These are phyloP conservation scores for Physcomitrellopsis africana DNA, from an alignment of 225 moss, liverwort and hornwort genomes.

Conservation along the genomic window DNA sequence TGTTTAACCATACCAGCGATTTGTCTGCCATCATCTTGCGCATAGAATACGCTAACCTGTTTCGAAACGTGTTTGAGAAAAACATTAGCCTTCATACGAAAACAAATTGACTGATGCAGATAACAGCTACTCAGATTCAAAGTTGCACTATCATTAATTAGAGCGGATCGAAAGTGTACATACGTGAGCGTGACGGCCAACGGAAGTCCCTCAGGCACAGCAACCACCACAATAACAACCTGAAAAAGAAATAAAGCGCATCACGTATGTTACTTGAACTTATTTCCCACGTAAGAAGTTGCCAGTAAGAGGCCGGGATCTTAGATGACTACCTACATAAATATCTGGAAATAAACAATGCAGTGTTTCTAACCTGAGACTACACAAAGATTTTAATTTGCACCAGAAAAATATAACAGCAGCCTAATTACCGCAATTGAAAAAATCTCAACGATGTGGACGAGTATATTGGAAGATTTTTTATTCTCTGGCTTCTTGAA, in stretches of 20 bases:
- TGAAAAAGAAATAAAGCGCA: conserved; percentile 2
- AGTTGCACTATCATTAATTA: neutral
- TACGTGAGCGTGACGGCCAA: conserved; percentile 97
- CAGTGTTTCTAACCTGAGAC: neutral
- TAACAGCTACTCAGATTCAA: neutral
- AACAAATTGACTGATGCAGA: neutral
- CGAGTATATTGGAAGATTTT: conserved; percentile 33
- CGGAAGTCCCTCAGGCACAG: conserved; percentile 98
- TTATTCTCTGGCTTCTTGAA: conserved; percentile 39
- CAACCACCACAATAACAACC: conserved; percentile 91
- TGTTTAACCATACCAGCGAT: conserved; percentile 61
- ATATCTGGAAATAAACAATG: too few relatives aligned
- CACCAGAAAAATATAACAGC: neutral
- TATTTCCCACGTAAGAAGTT: neutral
- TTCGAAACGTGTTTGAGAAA: neutral
- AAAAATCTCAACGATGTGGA: conserved; percentile 58
- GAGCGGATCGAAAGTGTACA: neutral
- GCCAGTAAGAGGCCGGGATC: too few relatives aligned
- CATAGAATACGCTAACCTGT: conserved; percentile 98
- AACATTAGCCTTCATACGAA: neutral
- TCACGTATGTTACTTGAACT: neutral
- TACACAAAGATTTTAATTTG: neutral
- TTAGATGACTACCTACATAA: too few relatives aligned
- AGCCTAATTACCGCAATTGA: conserved; percentile 66
- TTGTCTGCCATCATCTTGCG: conserved; percentile 99